Conservation (phyloP, 768 basidiomycete genomes). For the Trametes cinnabarina region DNA sequence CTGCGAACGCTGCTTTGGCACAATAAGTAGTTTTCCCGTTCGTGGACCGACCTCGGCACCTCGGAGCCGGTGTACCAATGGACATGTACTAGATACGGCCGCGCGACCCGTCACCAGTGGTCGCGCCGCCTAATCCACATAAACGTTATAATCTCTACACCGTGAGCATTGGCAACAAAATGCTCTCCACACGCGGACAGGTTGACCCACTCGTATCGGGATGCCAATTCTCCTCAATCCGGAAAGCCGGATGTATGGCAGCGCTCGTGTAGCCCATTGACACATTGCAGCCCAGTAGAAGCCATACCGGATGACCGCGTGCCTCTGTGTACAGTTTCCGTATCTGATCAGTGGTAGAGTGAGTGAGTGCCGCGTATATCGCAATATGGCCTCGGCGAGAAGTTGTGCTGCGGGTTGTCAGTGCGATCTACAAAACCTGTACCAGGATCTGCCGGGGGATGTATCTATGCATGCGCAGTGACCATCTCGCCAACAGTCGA, state of each 20-base stretch:
- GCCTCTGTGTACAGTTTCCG: too few species aligned
- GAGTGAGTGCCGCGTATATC: not conserved
- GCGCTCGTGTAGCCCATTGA: too few species aligned
- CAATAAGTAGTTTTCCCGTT: constrained; percentile 55
- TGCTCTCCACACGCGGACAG: too few species aligned
- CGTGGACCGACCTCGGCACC: not conserved
- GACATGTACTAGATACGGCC: constrained; percentile 7
- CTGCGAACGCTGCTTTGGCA: constrained; percentile 89
- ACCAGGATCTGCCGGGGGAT: constrained; percentile 2
- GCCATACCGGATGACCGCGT: too few species aligned
- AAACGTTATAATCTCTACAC: not conserved
- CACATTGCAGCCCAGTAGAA: too few species aligned
- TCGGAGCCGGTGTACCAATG: not conserved
- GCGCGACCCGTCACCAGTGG: not conserved
- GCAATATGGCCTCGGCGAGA: not conserved
- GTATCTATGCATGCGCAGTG: not conserved
- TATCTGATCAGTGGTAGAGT: too few species aligned
- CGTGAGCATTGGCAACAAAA: not conserved
- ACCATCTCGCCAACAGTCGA: not conserved
- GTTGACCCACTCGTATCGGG: too few species aligned
- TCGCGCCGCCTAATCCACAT: not conserved
- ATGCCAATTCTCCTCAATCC: too few species aligned
- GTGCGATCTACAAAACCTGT: not conserved
- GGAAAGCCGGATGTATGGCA: too few species aligned
- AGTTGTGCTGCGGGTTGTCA: too few species aligned